phyloP scores from a whole-genome alignment of 169 alveolate species.

The Eimeria nieschulzi region DNA sequence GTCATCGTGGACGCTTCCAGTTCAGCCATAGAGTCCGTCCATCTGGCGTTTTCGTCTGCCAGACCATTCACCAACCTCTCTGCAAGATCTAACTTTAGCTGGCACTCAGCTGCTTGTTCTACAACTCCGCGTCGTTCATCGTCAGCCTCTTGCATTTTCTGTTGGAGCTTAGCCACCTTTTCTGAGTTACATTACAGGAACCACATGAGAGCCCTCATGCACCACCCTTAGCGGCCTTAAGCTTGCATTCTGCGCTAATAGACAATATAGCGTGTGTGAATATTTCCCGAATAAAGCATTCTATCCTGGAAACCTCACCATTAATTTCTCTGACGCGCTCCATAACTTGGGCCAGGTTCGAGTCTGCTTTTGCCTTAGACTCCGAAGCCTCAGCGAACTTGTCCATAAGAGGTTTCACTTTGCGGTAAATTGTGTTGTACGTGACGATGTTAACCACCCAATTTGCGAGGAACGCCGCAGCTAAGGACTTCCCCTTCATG shows the following conservation, averaged over 20 bases:
- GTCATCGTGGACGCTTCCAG: constrained; percentile 89
- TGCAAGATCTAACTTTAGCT: constrained; percentile 92
- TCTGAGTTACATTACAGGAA: constrained; percentile 75
- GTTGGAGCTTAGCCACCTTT: constrained; percentile 85
- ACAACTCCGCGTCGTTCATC: constrained; percentile 88
- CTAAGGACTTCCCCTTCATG: constrained; percentile 93
- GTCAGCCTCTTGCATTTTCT: constrained; percentile 92
- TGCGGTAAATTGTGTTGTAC: constrained; percentile 93
- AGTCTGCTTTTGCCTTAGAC: constrained; percentile 91
- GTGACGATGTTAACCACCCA: constrained; percentile 94
- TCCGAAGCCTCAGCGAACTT: constrained; percentile 92
- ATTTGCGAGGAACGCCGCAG: constrained; percentile 95
- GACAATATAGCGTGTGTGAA: no score
- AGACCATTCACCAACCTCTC: constrained; percentile 94
- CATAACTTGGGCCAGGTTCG: constrained; percentile 91
- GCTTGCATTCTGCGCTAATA: no score
- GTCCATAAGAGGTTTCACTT: constrained; percentile 94
- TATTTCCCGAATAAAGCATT: background rate
- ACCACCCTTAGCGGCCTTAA: no score
- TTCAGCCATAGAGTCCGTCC: constrained; percentile 94
- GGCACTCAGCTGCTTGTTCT: constrained; percentile 91
- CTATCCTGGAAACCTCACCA: constrained; percentile 78
- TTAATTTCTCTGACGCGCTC: constrained; percentile 90
- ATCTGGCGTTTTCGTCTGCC: constrained; percentile 95
- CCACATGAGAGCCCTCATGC: background rate